phyloP scores from a whole-genome alignment of 805 yeast genomes.

The Cyberlindnera bimundalis region DNA sequence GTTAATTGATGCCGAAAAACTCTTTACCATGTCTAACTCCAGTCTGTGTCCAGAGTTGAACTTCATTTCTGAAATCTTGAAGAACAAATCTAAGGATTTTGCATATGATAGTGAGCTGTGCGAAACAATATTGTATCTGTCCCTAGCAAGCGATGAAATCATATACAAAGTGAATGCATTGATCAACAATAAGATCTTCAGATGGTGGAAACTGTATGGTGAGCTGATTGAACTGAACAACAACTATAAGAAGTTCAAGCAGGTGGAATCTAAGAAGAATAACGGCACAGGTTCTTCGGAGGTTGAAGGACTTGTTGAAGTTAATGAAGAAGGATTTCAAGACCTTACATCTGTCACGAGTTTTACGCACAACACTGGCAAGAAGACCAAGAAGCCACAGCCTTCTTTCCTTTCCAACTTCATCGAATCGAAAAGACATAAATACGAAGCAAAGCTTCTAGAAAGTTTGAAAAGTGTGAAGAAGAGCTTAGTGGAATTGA shows the following conservation, averaged over 20 bases:
- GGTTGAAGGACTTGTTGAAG: constrained; percentile 24
- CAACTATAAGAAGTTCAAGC: constrained; percentile 29
- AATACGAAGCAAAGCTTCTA: constrained; percentile 42
- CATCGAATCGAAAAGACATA: constrained; percentile 50
- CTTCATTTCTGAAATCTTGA: constrained; percentile 13
- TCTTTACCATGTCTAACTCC: constrained; percentile 8
- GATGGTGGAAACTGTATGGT: constrained; percentile 45
- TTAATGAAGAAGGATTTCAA: constrained; percentile 24
- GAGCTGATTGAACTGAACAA: constrained; percentile 37
- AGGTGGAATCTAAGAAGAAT: constrained; percentile 17
- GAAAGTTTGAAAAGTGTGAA: constrained; percentile 40
- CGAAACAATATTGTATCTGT: constrained; percentile 19
- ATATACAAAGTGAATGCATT: constrained; percentile 31
- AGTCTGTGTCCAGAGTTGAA: constrained; percentile 18
- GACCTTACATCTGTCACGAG: constrained; percentile 24
- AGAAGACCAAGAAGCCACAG: constrained; percentile 18
- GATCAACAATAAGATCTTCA: constrained; percentile 32
- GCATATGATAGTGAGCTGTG: constrained; percentile 19
- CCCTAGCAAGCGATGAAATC: constrained; percentile 27
- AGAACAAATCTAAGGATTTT: constrained; percentile 23
- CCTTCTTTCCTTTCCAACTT: constrained; percentile 33
- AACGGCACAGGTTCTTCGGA: constrained; percentile 5
- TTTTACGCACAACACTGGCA: constrained; percentile 11
- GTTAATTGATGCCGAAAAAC: constrained; percentile 15
- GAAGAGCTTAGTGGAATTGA: constrained; percentile 40